Percentiles rank a stretch among this genome's conserved stretches.
Evolutionary conservation across 1,284 basidiomycete species (phyloP).

Genomic region (Taiwanofungus camphoratus): DNA sequence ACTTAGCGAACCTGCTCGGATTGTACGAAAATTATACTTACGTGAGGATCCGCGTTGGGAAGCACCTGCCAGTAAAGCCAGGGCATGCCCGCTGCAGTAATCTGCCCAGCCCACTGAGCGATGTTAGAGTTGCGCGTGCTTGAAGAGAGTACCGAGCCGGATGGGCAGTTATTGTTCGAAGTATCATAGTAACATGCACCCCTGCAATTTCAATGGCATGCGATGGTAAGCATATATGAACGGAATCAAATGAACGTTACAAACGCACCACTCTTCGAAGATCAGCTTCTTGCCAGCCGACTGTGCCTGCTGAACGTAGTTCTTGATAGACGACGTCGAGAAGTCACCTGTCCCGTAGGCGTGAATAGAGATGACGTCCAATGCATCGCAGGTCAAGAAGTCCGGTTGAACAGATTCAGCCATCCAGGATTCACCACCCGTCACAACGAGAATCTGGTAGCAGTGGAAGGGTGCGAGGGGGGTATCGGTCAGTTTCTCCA

Average conservation of each 20-base stretch:
- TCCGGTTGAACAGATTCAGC: slow-evolving; percentile 30
- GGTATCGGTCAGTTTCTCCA: neutral
- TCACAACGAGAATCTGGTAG: slow-evolving; percentile 29
- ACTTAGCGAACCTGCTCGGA: no score
- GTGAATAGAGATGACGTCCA: slow-evolving; percentile 36
- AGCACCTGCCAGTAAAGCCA: slow-evolving; percentile 36
- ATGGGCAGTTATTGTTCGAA: slow-evolving; percentile 27
- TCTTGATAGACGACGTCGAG: slow-evolving; percentile 24
- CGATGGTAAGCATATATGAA: no score
- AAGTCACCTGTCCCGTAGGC: slow-evolving; percentile 33
- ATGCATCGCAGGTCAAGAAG: slow-evolving; percentile 28
- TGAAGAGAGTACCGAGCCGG: slow-evolving; percentile 18
- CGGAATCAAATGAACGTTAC: no score
- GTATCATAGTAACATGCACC: slow-evolving; percentile 32
- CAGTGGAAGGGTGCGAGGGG: neutral
- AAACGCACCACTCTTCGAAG: slow-evolving; percentile 32
- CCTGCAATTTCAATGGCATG: slow-evolving; percentile 18
- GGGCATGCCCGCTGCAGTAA: slow-evolving; percentile 31
- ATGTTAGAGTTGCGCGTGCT: slow-evolving; percentile 27
- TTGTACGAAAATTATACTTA: no score
- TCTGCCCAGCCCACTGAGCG: slow-evolving; percentile 27
- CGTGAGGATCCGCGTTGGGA: slow-evolving; percentile 32
- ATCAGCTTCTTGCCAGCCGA: slow-evolving; percentile 29
- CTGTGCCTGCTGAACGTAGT: slow-evolving; percentile 27
- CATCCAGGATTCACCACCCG: slow-evolving; percentile 35